phyloP scores from a whole-genome alignment of 1,284 basidiomycete genomes.

The Heterobasidion irregulare region DNA sequence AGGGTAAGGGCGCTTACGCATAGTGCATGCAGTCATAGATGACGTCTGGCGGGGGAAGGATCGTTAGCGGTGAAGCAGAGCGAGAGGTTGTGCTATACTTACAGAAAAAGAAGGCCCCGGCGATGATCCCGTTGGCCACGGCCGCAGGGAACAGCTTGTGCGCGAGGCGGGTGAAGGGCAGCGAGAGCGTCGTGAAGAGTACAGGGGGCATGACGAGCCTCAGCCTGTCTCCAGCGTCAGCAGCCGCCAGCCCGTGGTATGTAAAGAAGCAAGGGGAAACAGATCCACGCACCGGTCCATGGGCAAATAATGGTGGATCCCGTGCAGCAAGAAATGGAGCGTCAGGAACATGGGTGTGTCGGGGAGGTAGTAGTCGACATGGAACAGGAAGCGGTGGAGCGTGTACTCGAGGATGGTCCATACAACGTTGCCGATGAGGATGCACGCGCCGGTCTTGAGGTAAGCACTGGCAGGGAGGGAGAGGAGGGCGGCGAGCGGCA shows the following conservation, averaged over 20 bases:
- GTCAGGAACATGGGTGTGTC: conserved; percentile 77
- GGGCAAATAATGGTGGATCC: conserved; percentile 96
- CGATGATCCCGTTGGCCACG: conserved; percentile 89
- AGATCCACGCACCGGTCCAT: conserved; percentile 71
- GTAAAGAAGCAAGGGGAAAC: not conserved
- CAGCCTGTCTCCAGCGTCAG: conserved; percentile 36
- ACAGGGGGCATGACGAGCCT: conserved; percentile 96
- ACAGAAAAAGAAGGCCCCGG: conserved; percentile 90
- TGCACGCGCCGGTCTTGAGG: conserved; percentile 51
- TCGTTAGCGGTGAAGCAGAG: conserved; percentile 5
- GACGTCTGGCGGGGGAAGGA: conserved; percentile 43
- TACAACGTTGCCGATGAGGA: conserved; percentile 77
- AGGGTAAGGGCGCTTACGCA: conserved; percentile 43
- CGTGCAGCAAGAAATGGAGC: conserved; percentile 92
- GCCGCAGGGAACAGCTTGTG: conserved; percentile 79
- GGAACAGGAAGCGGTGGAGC: conserved; percentile 98
- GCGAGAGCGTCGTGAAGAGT: conserved; percentile 74
- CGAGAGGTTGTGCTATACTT: conserved; percentile 19
- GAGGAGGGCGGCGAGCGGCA: conserved; percentile 41
- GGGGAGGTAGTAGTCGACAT: conserved; percentile 87
- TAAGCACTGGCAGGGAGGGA: conserved; percentile 39
- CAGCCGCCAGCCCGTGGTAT: conserved; percentile 1
- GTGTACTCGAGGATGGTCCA: conserved; percentile 96
- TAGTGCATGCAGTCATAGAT: conserved; percentile 92
- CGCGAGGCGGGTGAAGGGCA: conserved; percentile 86